Evolutionary conservation across 1,284 basidiomycete genomes (phyloP).

Genomic region (Malassezia obtusa): DNA sequence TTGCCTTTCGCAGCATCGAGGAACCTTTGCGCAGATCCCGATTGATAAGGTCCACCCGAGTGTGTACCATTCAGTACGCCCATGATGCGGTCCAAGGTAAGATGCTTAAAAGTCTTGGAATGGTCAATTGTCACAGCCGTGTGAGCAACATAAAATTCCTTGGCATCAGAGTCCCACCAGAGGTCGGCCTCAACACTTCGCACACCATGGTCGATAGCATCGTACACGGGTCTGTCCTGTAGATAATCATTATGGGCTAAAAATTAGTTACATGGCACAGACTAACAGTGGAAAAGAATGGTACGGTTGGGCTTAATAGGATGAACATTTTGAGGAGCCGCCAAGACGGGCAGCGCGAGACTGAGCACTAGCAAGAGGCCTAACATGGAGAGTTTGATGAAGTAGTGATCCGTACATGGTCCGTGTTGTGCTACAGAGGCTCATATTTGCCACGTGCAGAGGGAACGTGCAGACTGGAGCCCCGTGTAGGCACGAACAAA

Average conservation of each 20-base stretch:
- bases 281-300: conserved; percentile 20
- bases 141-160: conserved; percentile 34
- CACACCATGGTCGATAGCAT: conserved; percentile 28
- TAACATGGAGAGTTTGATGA: no score
- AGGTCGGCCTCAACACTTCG: conserved; percentile 29
- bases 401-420: no score
- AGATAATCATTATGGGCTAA: conserved; percentile 36
- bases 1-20: conserved; percentile 16
- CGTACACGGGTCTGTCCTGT: conserved; percentile 24
- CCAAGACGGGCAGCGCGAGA: not conserved
- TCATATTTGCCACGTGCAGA: no score
- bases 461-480: no score
- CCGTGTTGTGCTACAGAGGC: no score
- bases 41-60: conserved; percentile 16
- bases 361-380: not conserved
- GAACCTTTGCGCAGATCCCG: conserved; percentile 17
- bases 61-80: conserved; percentile 21
- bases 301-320: conserved; percentile 11
- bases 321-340: no score
- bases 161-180: conserved; percentile 28
- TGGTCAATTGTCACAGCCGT: conserved; percentile 22
- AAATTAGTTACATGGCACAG: no score
- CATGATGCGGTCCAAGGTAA: conserved; percentile 27
- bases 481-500: no score
- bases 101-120: conserved; percentile 23